Evolutionary conservation across 179 eudicot species (phyloP).

Genomic region (Pouteria campechiana): DNA sequence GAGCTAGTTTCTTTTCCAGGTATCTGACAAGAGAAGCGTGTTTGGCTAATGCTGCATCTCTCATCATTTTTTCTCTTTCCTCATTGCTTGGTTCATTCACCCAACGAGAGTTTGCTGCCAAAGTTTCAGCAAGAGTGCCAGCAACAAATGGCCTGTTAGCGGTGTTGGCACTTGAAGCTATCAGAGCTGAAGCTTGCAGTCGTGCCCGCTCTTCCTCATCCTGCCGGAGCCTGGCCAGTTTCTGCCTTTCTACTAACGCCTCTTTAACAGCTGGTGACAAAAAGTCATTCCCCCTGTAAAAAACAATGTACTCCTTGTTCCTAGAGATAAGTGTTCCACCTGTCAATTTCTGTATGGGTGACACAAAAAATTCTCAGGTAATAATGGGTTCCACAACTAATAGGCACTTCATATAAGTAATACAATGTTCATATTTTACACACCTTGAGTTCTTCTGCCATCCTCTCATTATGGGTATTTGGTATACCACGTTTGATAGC

Average conservation of each 20-base stretch:
- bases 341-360: conserved; percentile 57
- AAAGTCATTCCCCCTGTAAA: conserved; percentile 93
- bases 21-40: conserved; percentile 68
- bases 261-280: conserved; percentile 60
- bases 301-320: conserved; percentile 87
- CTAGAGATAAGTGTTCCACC: conserved; percentile 85
- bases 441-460: conserved; percentile 96
- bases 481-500: conserved; percentile 92
- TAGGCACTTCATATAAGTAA: neutral
- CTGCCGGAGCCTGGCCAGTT: conserved; percentile 24
- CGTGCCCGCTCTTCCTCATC: conserved; percentile 74
- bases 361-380: no score
- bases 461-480: conserved; percentile 76
- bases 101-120: conserved; percentile 85
- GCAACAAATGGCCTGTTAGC: conserved; percentile 52
- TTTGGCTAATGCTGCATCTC: conserved; percentile 61
- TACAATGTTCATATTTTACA: neutral
- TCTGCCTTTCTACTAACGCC: conserved; percentile 58
- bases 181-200: conserved; percentile 25
- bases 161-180: conserved; percentile 21
- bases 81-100: conserved; percentile 42
- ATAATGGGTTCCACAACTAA: neutral
- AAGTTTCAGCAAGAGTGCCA: conserved; percentile 86
- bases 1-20: conserved; percentile 55
- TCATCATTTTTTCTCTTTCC: conserved; percentile 60